These are phyloP conservation scores for Carex cristatella DNA, from an alignment of 176 grass and related monocot species.

Conservation along the genomic window DNA sequence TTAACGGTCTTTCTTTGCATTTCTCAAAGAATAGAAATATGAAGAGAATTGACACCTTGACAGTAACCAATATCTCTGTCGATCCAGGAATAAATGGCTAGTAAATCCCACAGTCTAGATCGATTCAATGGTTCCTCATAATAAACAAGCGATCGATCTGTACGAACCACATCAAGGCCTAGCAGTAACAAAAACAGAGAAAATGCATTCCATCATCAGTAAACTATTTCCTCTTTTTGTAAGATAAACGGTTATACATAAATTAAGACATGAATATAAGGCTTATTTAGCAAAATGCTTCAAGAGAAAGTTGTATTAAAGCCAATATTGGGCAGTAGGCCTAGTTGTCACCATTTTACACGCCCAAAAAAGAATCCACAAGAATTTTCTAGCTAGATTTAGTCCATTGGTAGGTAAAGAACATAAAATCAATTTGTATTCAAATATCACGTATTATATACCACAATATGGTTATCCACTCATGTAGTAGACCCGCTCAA, in stretches of 20 bases:
- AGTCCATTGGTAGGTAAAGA: background rate
- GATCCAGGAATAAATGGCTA: constrained; percentile 89
- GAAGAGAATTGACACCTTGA: constrained; percentile 47
- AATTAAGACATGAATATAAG: background rate
- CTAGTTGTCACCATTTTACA: background rate
- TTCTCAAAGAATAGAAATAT: constrained; percentile 10
- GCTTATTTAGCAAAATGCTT: background rate
- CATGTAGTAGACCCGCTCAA: background rate
- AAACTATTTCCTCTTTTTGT: background rate
- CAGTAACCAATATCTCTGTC: constrained; percentile 94
- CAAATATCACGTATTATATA: background rate
- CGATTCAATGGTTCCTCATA: constrained; percentile 70
- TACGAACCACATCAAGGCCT: constrained; percentile 95
- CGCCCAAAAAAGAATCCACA: background rate
- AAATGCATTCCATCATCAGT: background rate
- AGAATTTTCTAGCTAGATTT: background rate
- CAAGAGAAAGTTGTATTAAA: background rate
- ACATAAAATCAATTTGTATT: background rate
- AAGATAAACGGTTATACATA: background rate
- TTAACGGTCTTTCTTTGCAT: background rate
- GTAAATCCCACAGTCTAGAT: constrained; percentile 85
- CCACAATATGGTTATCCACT: background rate
- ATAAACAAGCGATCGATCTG: constrained; percentile 80
- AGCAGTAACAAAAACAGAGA: constrained; percentile 8
- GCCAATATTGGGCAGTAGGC: background rate